phyloP scores from a whole-genome alignment of 2,329 filamentous ascomycete genomes.

The Aspergillus hiratsukae region DNA sequence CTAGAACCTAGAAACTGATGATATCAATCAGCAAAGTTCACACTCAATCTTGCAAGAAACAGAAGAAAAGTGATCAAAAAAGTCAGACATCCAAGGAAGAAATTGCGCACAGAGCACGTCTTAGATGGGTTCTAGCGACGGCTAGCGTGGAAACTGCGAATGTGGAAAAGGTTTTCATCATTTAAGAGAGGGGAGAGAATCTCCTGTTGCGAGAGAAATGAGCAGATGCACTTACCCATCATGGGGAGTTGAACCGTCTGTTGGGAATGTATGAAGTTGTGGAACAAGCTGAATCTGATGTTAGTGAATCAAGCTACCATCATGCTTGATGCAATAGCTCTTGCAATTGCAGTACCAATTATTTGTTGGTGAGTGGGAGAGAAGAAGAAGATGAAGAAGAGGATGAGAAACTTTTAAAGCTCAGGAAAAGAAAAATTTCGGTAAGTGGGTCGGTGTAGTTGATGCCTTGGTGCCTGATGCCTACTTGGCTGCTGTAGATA shows the following conservation, averaged over 20 bases:
- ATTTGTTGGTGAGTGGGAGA: background rate
- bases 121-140: conserved; percentile 10
- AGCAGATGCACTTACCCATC: background rate
- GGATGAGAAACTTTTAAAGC: conserved; percentile 1
- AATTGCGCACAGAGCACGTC: conserved; percentile 12
- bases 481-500: background rate
- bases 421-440: conserved; percentile 2
- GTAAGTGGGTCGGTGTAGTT: background rate
- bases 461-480: conserved; percentile 7
- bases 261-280: background rate
- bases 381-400: background rate
- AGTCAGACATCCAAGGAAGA: conserved; percentile 15
- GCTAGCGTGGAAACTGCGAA: conserved; percentile 17
- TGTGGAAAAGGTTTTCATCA: conserved; percentile 13
- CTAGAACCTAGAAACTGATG: background rate
- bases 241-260: background rate
- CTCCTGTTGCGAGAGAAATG: background rate
- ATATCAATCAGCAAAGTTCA: conserved; percentile 1
- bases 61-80: background rate
- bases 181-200: background rate
- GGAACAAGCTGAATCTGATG: background rate
- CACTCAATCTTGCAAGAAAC: background rate
- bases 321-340: background rate
- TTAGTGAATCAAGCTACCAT: conserved; percentile 1
- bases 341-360: background rate